These are phyloP conservation scores for Lenzites betulinus DNA, from an alignment of 768 basidiomycete genomes.

Conservation along the genomic window DNA sequence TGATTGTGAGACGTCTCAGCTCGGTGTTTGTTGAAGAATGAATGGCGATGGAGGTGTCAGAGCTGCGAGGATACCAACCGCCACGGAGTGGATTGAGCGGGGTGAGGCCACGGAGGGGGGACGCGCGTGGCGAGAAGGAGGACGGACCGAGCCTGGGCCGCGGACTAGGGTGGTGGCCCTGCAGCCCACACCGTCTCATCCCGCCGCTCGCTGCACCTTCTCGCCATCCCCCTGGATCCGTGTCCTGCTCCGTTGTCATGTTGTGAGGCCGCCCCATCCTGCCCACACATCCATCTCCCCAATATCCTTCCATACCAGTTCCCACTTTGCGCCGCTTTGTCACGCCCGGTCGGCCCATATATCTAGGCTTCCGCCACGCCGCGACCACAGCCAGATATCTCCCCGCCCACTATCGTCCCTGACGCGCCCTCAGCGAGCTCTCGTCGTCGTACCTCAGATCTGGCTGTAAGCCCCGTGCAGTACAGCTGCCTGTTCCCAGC, in stretches of 20 bases:
- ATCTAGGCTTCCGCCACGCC: not conserved
- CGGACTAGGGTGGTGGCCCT: not conserved
- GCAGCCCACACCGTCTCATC: not conserved
- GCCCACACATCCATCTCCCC: not conserved
- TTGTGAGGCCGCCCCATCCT: slow-evolving; percentile 4
- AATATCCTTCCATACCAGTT: slow-evolving; percentile 1
- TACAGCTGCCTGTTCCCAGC: not conserved
- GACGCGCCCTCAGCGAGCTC: not conserved
- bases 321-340: slow-evolving; percentile 7
- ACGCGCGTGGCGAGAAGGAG: not conserved
- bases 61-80: not conserved
- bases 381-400: not conserved
- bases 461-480: not conserved
- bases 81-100: not conserved
- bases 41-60: not conserved
- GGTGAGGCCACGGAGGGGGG: not conserved
- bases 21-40: not conserved
- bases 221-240: not conserved
- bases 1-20: not conserved
- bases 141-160: not conserved
- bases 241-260: slow-evolving; percentile 13
- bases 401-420: not conserved
- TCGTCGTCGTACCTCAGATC: not conserved
- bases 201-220: not conserved
- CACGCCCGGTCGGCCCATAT: slow-evolving; percentile 10